A percentile compares a stretch with the other conserved stretches of the same genome.
These are phyloP conservation scores for Aureobasidium namibiae DNA, from an alignment of 2,329 filamentous ascomycete species.

Conservation along the genomic window DNA sequence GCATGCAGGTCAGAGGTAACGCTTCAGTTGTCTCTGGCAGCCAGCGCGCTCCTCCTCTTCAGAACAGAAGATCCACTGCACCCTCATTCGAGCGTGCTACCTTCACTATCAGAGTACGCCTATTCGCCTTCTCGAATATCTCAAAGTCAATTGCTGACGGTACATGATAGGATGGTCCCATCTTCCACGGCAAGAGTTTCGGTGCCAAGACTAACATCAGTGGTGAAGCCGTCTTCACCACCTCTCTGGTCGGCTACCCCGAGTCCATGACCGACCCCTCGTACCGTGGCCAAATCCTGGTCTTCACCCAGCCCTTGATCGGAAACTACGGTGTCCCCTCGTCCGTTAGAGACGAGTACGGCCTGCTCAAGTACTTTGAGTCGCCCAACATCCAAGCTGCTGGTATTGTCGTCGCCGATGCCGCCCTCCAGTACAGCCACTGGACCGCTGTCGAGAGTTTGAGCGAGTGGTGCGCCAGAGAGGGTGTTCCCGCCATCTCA, in stretches of 20 bases:
- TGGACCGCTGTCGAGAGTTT: constrained; percentile 97
- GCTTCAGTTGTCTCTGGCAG: constrained; percentile 63
- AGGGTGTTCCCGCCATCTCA: constrained; percentile 91
- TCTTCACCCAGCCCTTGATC: constrained; percentile 96
- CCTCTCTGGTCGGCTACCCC: constrained; percentile 93
- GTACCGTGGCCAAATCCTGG: constrained; percentile 81
- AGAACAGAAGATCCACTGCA: constrained; percentile 53
- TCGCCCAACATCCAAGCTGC: constrained; percentile 95
- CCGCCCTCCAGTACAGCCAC: constrained; percentile 89
- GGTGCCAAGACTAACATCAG: constrained; percentile 95
- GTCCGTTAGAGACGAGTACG: constrained; percentile 72
- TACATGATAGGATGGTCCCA: constrained; percentile 66
- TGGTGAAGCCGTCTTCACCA: constrained; percentile 97
- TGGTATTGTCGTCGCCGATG: constrained; percentile 91
- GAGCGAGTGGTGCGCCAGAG: constrained; percentile 87
- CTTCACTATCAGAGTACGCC: constrained; percentile 78
- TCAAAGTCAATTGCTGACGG: constrained; percentile 22
- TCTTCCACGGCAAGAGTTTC: constrained; percentile 94
- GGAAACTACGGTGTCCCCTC: constrained; percentile 98
- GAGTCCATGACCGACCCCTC: constrained; percentile 71
- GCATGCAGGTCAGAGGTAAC: constrained; percentile 43
- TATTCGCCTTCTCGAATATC: not conserved
- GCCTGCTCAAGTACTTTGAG: constrained; percentile 95
- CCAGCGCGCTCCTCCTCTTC: constrained; percentile 57
- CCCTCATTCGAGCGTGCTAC: constrained; percentile 73